A percentile compares a stretch with the other conserved stretches of the same genome.
phyloP scores from a whole-genome alignment of 2,329 filamentous ascomycete species.

The Alternaria postmessia region DNA sequence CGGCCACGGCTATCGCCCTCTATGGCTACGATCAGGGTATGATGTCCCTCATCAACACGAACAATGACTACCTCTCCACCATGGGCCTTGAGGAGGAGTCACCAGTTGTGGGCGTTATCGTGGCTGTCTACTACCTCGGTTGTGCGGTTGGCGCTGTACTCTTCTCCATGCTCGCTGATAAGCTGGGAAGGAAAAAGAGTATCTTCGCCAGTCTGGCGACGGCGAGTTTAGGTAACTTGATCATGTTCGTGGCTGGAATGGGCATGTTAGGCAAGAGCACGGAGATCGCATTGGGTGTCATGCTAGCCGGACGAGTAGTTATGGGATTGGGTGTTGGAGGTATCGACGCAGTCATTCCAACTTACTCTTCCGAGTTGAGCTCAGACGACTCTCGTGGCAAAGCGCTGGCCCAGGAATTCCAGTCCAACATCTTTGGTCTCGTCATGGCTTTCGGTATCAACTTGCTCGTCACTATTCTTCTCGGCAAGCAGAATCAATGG shows the following conservation, averaged over 20 bases:
- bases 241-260: slow-evolving; percentile 68
- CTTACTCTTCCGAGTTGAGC: slow-evolving; percentile 66
- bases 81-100: slow-evolving; percentile 63
- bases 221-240: slow-evolving; percentile 63
- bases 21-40: slow-evolving; percentile 62
- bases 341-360: slow-evolving; percentile 67
- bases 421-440: slow-evolving; percentile 70
- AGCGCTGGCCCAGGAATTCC: slow-evolving; percentile 69
- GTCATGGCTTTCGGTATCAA: slow-evolving; percentile 69
- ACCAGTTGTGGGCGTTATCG: slow-evolving; percentile 66
- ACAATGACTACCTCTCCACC: slow-evolving; percentile 63
- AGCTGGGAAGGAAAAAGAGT: slow-evolving; percentile 61
- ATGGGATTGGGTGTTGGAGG: slow-evolving; percentile 68
- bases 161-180: slow-evolving; percentile 65
- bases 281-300: slow-evolving; percentile 54
- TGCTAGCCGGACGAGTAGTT: slow-evolving; percentile 60
- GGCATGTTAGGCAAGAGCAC: slow-evolving; percentile 44
- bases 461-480: slow-evolving; percentile 59
- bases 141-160: slow-evolving; percentile 65
- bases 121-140: slow-evolving; percentile 70
- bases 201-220: slow-evolving; percentile 65
- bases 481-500: slow-evolving; percentile 67
- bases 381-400: slow-evolving; percentile 66
- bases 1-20: slow-evolving; percentile 62
- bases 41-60: slow-evolving; percentile 64